A percentile compares a stretch with the other conserved stretches of the same genome.
phyloP scores from a whole-genome alignment of 805 yeast genomes.

The Hyphopichia homilentoma region DNA sequence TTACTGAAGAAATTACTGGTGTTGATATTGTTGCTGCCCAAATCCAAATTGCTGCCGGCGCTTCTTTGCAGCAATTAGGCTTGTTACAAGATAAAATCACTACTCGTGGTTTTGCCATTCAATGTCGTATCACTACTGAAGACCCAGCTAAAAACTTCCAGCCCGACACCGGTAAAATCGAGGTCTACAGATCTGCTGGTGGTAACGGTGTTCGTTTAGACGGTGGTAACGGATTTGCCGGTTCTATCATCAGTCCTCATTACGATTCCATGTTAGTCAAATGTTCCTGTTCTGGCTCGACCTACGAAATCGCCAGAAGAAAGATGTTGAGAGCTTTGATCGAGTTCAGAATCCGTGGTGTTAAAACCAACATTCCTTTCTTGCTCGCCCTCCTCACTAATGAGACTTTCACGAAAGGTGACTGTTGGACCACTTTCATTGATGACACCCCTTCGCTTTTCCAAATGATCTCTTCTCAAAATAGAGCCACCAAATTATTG shows the following conservation, averaged over 20 bases:
- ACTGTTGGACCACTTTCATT: conserved; percentile 97
- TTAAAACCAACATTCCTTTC: conserved; percentile 97
- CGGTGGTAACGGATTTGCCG: conserved; percentile 98
- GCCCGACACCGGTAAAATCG: conserved; percentile 98
- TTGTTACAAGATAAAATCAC: conserved; percentile 91
- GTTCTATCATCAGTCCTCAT: conserved; percentile 93
- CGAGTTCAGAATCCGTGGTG: conserved; percentile 98
- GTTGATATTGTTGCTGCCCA: conserved; percentile 97
- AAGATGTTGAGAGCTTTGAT: conserved; percentile 96
- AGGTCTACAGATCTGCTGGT: conserved; percentile 97
- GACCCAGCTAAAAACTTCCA: conserved; percentile 96
- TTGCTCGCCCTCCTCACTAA: conserved; percentile 86
- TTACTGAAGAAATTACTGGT: conserved; percentile 98
- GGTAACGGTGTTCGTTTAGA: conserved; percentile 99
- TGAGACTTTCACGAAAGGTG: conserved; percentile 78
- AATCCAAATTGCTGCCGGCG: conserved; percentile 98
- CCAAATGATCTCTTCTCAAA: conserved; percentile 91
- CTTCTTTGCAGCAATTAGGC: conserved; percentile 86
- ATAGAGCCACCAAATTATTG: conserved; percentile 93
- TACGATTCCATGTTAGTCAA: conserved; percentile 98
- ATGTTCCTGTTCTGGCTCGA: conserved; percentile 95
- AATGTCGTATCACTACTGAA: conserved; percentile 98
- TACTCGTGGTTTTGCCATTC: conserved; percentile 96
- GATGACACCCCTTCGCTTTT: conserved; percentile 97
- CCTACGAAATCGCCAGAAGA: conserved; percentile 93